phyloP scores from a whole-genome alignment of 495 filamentous ascomycete species.

The Penicillium desertorum region DNA sequence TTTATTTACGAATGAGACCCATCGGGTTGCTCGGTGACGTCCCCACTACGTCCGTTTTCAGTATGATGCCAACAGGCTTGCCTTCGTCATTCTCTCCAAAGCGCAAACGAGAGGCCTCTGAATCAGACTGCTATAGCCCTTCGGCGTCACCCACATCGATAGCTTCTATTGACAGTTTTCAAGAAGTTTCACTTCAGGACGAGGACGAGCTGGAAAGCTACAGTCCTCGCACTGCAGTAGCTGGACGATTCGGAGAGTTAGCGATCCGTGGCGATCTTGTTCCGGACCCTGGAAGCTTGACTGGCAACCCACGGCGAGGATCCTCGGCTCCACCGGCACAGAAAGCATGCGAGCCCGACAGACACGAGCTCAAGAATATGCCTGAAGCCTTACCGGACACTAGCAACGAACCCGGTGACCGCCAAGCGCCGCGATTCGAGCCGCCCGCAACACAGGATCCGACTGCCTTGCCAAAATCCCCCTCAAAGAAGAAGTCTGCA shows the following conservation, averaged over 20 bases:
- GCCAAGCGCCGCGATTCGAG: conserved; percentile 10
- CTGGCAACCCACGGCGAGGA: conserved; percentile 16
- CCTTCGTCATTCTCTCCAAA: conserved; percentile 39
- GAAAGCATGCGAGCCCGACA: conserved; percentile 14
- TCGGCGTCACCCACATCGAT: conserved; percentile 42
- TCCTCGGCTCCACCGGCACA: conserved; percentile 14
- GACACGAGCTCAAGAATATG: conserved; percentile 19
- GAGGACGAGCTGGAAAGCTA: conserved; percentile 38
- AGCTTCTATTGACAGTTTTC: conserved; percentile 35
- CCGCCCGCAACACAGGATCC: conserved; percentile 5
- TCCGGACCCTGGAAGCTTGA: conserved; percentile 28
- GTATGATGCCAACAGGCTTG: conserved; percentile 35
- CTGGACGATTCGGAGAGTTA: conserved; percentile 62
- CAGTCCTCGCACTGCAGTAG: conserved; percentile 65
- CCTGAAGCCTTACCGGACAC: conserved; percentile 18
- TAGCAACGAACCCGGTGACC: conserved; percentile 12
- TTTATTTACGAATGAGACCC: conserved; percentile 9
- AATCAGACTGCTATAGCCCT: conserved; percentile 35
- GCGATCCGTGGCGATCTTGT: conserved; percentile 51
- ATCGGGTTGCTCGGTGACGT: conserved; percentile 24
- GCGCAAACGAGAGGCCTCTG: conserved; percentile 43
- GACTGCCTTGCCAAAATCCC: conserved; percentile 13
- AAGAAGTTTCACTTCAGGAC: conserved; percentile 37
- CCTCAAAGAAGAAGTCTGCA: conserved; percentile 22
- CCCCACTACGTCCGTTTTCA: conserved; percentile 24